Base-by-base conservation (phyloP, 345 rosid species). In the Brassica carinata region DNA sequence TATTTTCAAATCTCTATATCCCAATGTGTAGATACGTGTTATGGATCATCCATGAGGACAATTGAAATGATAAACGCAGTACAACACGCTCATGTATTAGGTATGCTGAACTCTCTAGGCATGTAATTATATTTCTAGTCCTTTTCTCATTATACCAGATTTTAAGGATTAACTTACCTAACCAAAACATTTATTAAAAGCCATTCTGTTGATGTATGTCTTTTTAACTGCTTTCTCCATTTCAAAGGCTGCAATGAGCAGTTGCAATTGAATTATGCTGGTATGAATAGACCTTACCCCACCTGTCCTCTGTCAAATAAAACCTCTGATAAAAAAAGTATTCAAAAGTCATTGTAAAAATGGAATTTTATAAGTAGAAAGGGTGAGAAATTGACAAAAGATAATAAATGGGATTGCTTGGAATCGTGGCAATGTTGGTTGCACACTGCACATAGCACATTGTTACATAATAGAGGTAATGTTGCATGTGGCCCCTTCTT, bases 391-490 rank as follows among this genome's bases (percentile, higher is more conserved):
- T 81, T 40, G 84, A 81, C 77, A 81, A 81, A 81, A 71, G 74
- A 81, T 76, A 76, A 72, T 76, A 81, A 76, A 81, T 66, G 34
- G 72, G 77, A 26, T 81, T 76, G 84, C 84, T 81, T 81, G 73
- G 74, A 45, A 51, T 65, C 64, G 77, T 71, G 84, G 84, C 77
- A 81, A 66, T 76, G 73, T 71, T 65, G 34, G 79, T 81, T 81
- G 81, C 93, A 84, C 90, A 72, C 81, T 81, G 81, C 93, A 84
- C 91, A 74, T 75, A 88, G 88, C 89, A 87, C 89, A 58, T 83
- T 55, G 90, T 75, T 72, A 68, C 75, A 51, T 71, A 30, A 65
- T 69, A 65, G 86, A 71, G 81, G 77, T 66, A 72, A 72, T 71
- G 80, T 72, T 77, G 78, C 77, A 77, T 67, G 84, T 81, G 84